Evolutionary conservation across 2,329 filamentous ascomycete species (phyloP), one percentile per base, ranked within the genome.

Genomic region (Fusarium napiforme): DNA sequence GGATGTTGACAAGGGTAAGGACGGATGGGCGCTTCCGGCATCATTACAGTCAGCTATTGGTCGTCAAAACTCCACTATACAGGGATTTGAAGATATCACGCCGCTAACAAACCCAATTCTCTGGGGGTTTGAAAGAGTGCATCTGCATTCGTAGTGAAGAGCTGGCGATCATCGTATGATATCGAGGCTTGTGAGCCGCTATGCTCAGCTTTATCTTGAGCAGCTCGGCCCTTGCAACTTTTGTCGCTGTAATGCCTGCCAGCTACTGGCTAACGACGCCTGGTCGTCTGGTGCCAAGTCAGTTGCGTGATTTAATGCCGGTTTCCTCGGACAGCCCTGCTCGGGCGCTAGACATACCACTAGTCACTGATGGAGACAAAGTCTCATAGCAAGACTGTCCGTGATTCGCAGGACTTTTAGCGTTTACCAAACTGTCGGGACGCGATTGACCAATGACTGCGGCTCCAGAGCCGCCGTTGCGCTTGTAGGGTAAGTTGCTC

Each of bases 111-210:
- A 28, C n/a, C 2, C 18, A 53, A 21, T 21, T 28, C 5, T 16
- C 3, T 11, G 2, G 12, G 12, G 32, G n/a, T 0, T 52, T 53
- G n/a, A 4, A 21, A n/a, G 15, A 7, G 15, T 5, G 7, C n/a
- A 16, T 3, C 7, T 26, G 23, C 3, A 5, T 26, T 10, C 9
- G 9, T 3, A 0, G 32, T 6, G 18, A 37, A 37, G n/a, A 15
- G 4, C 3, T 36, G 49, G 16, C 23, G n/a, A 37, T 52, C 18
- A 26, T 37, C 23, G 49, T 36, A 52, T 21, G 49, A 26, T 52
- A 1, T 2, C 2, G 4, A 21, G 4, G 11, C n/a, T 2, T 14
- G 3, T 3, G 12, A 8, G 11, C 5, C 21, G 4, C 8, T 23
- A 0, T 8, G 8, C 4, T 34, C 30, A 19, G n/a, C 16, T 23